Conservation (phyloP, 352 stramenopile species). For the Thalassiosira delicatula region DNA sequence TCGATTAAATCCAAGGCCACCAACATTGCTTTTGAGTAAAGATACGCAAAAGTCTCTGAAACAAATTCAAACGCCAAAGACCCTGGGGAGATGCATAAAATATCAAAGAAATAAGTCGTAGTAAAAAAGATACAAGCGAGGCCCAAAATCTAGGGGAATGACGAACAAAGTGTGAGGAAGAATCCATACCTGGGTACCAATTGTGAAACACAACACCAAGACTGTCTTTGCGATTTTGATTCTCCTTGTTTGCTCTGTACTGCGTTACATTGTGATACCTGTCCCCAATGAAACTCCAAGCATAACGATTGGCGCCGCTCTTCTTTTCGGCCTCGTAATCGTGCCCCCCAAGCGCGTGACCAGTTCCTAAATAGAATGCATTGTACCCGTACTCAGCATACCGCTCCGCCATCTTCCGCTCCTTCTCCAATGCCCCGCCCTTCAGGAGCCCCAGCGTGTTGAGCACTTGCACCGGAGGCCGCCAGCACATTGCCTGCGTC, state of each 20-base stretch:
- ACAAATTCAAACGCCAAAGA: conserved; percentile 58
- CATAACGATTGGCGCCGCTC: conserved; percentile 50
- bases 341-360: conserved; percentile 46
- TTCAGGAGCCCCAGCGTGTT: conserved; percentile 23
- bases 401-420: conserved; percentile 35
- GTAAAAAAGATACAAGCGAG: no score
- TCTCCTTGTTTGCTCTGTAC: conserved; percentile 52
- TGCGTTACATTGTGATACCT: conserved; percentile 63
- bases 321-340: conserved; percentile 60
- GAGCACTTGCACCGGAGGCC: conserved; percentile 53
- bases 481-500: conserved; percentile 57
- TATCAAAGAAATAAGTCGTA: no score
- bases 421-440: background rate
- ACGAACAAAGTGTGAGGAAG: no score
- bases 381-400: conserved; percentile 62
- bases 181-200: no score
- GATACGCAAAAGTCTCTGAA: conserved; percentile 59
- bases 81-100: no score
- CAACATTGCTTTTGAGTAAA: conserved; percentile 63
- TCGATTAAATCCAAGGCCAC: conserved; percentile 60
- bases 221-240: conserved; percentile 45
- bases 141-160: no score
- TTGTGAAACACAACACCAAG: conserved; percentile 59
- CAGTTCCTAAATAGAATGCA: conserved; percentile 57
- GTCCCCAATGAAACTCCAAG: conserved; percentile 58